These are phyloP conservation scores for Nothophoma quercina DNA, from an alignment of 2,329 filamentous ascomycete genomes.

Conservation along the genomic window DNA sequence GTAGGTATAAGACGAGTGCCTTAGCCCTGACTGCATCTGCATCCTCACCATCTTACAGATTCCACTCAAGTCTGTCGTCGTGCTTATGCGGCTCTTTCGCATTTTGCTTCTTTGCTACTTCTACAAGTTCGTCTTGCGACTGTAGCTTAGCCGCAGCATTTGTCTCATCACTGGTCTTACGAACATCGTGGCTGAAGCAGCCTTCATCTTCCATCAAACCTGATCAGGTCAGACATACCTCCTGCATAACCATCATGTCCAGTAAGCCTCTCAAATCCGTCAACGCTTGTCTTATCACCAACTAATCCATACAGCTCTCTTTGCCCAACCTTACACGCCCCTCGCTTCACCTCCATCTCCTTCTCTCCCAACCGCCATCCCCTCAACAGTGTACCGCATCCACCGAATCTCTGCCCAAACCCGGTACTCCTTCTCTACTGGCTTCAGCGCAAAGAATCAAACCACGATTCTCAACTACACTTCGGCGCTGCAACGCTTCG, in stretches of 20 bases:
- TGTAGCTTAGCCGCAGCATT: no score
- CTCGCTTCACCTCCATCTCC: slow-evolving; percentile 8
- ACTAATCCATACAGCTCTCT: slow-evolving; percentile 19
- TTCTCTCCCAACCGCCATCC: slow-evolving; percentile 32
- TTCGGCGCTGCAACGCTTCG: slow-evolving; percentile 34
- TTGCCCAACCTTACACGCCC: slow-evolving; percentile 8
- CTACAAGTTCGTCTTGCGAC: no score
- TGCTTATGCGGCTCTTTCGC: background rate
- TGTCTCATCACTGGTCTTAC: no score
- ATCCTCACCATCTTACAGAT: background rate
- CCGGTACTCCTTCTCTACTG: slow-evolving; percentile 38
- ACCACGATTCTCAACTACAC: slow-evolving; percentile 42
- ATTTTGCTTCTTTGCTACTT: no score
- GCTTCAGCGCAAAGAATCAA: slow-evolving; percentile 47
- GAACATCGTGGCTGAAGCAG: no score
- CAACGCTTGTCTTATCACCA: background rate
- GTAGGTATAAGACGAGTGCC: background rate
- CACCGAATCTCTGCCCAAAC: slow-evolving; percentile 41
- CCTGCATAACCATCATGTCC: slow-evolving; percentile 19
- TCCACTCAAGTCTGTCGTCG: background rate
- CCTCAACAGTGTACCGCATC: slow-evolving; percentile 41
- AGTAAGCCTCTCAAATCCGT: slow-evolving; percentile 9
- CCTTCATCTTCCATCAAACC: no score
- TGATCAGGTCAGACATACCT: background rate
- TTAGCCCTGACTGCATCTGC: background rate